Conservation (phyloP, 2,329 filamentous ascomycete genomes). For the Ambrosiella xylebori region DNA sequence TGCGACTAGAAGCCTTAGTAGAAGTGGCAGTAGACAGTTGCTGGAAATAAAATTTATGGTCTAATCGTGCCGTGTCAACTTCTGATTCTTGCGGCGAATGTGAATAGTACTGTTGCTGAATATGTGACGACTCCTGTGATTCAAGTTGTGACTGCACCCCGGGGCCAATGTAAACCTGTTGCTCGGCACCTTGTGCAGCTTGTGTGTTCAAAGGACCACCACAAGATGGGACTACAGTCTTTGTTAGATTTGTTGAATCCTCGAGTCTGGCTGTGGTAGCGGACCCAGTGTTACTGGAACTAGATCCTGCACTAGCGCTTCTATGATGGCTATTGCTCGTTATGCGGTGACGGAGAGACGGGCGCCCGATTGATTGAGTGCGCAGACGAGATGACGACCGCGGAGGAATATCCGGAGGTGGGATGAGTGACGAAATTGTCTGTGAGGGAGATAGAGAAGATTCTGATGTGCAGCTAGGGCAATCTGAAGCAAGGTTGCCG, state of each 20-base stretch:
- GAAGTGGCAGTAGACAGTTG: not conserved
- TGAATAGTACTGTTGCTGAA: not conserved
- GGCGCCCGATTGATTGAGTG: not conserved
- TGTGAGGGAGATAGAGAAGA: not conserved
- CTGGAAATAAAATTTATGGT: not conserved
- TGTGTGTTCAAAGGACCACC: not conserved
- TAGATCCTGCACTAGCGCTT: slow-evolving; percentile 8
- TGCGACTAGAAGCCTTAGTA: not conserved
- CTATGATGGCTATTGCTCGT: slow-evolving; percentile 1
- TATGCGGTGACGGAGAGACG: slow-evolving; percentile 3
- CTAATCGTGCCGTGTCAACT: not conserved
- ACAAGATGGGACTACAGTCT: not conserved
- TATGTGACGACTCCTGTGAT: not conserved
- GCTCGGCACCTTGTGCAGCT: not conserved
- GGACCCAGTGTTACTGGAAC: not conserved
- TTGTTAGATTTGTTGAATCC: not conserved
- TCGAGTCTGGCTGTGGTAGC: not conserved
- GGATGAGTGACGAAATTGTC: not conserved
- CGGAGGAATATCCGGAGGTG: not conserved
- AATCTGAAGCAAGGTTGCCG: not conserved
- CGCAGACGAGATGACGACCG: not conserved
- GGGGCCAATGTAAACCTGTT: not conserved
- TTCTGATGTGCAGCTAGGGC: not conserved
- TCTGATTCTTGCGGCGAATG: not conserved
- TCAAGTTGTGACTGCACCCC: not conserved